Percentiles rank a stretch among this genome's conserved stretches.
phyloP scores from a whole-genome alignment of 129 eudicot species.

The Dittrichia graveolens region DNA sequence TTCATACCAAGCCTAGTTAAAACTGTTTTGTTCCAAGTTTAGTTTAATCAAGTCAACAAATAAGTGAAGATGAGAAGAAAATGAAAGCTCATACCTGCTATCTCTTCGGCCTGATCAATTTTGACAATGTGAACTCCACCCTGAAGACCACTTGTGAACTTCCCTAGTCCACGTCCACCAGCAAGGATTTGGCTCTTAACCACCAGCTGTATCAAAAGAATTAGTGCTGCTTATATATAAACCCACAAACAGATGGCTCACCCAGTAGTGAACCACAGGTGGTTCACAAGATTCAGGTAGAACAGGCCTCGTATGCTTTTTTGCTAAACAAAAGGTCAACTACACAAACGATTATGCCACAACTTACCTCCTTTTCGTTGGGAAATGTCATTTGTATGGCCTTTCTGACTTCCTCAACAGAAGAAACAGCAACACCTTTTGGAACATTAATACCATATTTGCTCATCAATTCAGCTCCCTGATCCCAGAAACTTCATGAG shows the following conservation, averaged over 20 bases:
- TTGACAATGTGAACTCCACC: slow-evolving; percentile 96
- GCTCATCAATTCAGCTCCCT: slow-evolving; percentile 96
- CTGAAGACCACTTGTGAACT: slow-evolving; percentile 81
- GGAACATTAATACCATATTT: slow-evolving; percentile 91
- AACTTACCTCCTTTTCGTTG: slow-evolving; percentile 70
- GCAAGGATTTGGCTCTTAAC: slow-evolving; percentile 96
- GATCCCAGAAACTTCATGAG: slow-evolving; percentile 16
- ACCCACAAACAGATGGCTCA: slow-evolving; percentile 15
- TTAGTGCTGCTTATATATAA: slow-evolving; percentile 17
- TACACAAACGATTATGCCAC: slow-evolving; percentile 12
- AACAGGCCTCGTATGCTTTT: neutral
- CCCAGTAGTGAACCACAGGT: slow-evolving; percentile 1
- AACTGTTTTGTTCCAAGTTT: neutral
- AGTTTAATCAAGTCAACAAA: neutral
- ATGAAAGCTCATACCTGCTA: slow-evolving; percentile 58
- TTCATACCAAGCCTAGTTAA: neutral
- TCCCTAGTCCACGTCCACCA: slow-evolving; percentile 98
- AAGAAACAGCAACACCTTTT: slow-evolving; percentile 80
- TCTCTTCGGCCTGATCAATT: slow-evolving; percentile 77
- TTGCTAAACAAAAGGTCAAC: slow-evolving; percentile 15
- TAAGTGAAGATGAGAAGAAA: slow-evolving; percentile 8
- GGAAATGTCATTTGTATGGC: slow-evolving; percentile 64
- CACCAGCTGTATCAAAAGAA: slow-evolving; percentile 58
- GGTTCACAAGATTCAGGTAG: neutral
- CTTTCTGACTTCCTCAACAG: slow-evolving; percentile 67